These are phyloP conservation scores for Suhomyces sp. DNA, from an alignment of 805 yeast genomes.

Conservation along the genomic window DNA sequence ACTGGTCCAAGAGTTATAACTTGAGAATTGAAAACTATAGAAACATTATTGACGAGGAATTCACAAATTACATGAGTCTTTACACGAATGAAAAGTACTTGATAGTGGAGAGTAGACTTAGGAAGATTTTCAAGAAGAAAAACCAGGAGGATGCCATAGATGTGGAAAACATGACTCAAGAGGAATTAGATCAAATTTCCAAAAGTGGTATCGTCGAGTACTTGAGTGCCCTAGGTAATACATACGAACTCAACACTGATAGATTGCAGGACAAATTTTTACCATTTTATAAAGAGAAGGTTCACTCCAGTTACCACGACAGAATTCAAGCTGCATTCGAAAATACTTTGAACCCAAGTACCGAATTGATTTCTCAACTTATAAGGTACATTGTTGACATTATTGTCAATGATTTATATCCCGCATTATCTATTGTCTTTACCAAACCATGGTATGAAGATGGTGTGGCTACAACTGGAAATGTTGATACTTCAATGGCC, in stretches of 20 bases:
- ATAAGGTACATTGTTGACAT: slow-evolving; percentile 67
- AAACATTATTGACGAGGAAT: slow-evolving; percentile 47
- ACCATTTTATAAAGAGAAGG: slow-evolving; percentile 59
- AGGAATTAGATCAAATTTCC: slow-evolving; percentile 36
- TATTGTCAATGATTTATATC: slow-evolving; percentile 68
- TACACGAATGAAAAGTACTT: slow-evolving; percentile 39
- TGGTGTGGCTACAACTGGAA: slow-evolving; percentile 18
- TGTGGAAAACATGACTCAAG: slow-evolving; percentile 40
- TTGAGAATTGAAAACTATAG: slow-evolving; percentile 66
- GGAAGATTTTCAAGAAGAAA: slow-evolving; percentile 30
- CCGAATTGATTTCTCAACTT: slow-evolving; percentile 76
- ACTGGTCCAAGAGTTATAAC: slow-evolving; percentile 61
- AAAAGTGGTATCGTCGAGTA: slow-evolving; percentile 78
- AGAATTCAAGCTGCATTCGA: slow-evolving; percentile 37
- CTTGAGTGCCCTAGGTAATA: slow-evolving; percentile 79
- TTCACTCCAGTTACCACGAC: slow-evolving; percentile 44
- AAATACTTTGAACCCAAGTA: slow-evolving; percentile 56
- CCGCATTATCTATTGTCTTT: slow-evolving; percentile 61
- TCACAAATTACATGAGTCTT: slow-evolving; percentile 40
- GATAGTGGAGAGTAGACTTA: slow-evolving; percentile 45
- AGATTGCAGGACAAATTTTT: slow-evolving; percentile 65
- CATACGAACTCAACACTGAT: slow-evolving; percentile 74
- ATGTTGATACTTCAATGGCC: slow-evolving; percentile 44
- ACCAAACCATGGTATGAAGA: slow-evolving; percentile 71
- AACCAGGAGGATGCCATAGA: slow-evolving; percentile 19